Conservation (phyloP, 345 rosid species). For the Punica granatum region DNA sequence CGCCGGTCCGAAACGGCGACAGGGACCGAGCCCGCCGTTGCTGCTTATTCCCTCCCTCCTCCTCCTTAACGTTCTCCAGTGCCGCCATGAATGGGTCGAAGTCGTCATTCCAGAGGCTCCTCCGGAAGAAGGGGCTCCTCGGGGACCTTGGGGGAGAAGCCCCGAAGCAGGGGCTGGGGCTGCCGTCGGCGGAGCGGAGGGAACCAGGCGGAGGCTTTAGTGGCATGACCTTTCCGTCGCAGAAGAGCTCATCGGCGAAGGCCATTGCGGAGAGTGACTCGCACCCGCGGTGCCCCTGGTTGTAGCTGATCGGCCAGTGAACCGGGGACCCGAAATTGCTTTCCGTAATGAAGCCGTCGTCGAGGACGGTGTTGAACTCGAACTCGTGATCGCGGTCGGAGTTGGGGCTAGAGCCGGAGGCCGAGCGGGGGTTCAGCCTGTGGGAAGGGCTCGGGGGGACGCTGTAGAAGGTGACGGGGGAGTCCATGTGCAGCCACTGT, state of each 20-base stretch:
- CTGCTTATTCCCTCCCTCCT: background rate
- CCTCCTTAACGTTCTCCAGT: constrained; percentile 34
- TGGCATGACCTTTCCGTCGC: constrained; percentile 38
- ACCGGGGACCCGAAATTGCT: background rate
- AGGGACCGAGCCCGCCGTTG: constrained; percentile 28
- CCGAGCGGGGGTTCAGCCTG: constrained; percentile 13
- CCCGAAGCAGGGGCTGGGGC: background rate
- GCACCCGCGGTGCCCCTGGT: background rate
- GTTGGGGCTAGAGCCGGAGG: constrained; percentile 24
- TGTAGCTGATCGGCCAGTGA: background rate
- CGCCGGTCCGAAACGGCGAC: constrained; percentile 18
- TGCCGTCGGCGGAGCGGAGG: background rate
- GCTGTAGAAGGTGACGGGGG: constrained; percentile 20
- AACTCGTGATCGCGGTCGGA: constrained; percentile 7
- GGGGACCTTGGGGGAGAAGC: constrained; percentile 16
- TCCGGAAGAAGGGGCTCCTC: constrained; percentile 21
- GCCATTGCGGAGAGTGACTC: constrained; percentile 36
- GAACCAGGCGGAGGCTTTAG: constrained; percentile 38
- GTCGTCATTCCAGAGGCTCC: constrained; percentile 42
- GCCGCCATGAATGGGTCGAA: constrained; percentile 57
- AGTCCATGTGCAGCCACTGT: constrained; percentile 3
- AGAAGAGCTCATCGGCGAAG: constrained; percentile 51
- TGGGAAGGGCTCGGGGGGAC: constrained; percentile 23
- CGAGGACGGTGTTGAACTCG: background rate
- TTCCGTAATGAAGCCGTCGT: background rate